Conservation (phyloP, 2,329 filamentous ascomycete species). For the Calonectria montana region DNA sequence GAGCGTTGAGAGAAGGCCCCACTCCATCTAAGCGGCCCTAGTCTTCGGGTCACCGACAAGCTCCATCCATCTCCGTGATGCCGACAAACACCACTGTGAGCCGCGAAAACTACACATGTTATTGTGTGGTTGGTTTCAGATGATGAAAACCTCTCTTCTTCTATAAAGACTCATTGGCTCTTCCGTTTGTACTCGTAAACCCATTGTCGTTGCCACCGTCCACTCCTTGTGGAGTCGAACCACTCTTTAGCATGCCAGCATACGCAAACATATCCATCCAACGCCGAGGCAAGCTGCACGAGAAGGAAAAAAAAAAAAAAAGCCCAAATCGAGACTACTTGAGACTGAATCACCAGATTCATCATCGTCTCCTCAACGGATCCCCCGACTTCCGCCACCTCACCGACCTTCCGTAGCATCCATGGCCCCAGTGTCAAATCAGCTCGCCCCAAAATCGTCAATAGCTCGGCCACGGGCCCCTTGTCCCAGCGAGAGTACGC, state of each 20-base stretch:
- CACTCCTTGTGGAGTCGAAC: constrained; percentile 9
- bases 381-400: constrained; percentile 13
- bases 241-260: constrained; percentile 9
- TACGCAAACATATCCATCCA: constrained; percentile 15
- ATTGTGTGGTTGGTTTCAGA: not conserved
- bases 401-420: constrained; percentile 20
- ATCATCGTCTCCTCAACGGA: not conserved
- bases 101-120: not conserved
- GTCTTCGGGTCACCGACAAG: not conserved
- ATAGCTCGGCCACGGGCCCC: not conserved
- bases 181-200: not conserved
- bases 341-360: not conserved
- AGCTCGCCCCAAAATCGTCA: not conserved
- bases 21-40: not conserved
- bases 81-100: not conserved
- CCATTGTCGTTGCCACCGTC: not conserved
- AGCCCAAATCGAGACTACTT: not conserved
- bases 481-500: constrained; percentile 10
- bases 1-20: not conserved
- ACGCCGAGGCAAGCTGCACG: not conserved
- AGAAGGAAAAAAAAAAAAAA: not conserved
- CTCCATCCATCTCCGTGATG: not conserved
- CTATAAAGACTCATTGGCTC: not conserved
- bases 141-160: not conserved
- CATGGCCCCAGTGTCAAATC: constrained; percentile 8